Percentiles rank a stretch among this genome's conserved stretches.
Conservation (phyloP, 2,329 filamentous ascomycete species). For the Colletotrichum tropicicola region DNA sequence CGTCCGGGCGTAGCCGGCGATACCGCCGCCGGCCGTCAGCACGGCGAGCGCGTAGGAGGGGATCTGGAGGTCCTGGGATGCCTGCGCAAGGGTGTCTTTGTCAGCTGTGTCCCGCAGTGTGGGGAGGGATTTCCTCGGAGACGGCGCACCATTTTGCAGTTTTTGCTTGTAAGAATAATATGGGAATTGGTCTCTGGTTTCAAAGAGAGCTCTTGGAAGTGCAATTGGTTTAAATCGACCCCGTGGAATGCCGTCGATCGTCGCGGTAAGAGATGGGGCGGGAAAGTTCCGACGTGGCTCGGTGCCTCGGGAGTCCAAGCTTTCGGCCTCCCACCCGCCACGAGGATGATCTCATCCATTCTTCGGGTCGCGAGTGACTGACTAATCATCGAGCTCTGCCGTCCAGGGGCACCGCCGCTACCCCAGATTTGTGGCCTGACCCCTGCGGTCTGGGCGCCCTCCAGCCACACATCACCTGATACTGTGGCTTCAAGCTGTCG, state of each 20-base stretch:
- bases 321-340: constrained; percentile 14
- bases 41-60: constrained; percentile 82
- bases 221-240: not conserved
- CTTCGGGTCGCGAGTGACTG: not conserved
- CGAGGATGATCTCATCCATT: constrained; percentile 30
- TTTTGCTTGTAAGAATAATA: not conserved
- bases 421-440: constrained; percentile 26
- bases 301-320: constrained; percentile 25
- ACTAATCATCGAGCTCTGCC: constrained; percentile 17
- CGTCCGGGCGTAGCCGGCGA: constrained; percentile 85
- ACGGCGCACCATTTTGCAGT: constrained; percentile 14
- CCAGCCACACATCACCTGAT: constrained; percentile 29
- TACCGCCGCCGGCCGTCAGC: constrained; percentile 87
- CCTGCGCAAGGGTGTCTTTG: constrained; percentile 31
- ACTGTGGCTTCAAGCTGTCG: constrained; percentile 42
- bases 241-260: not conserved
- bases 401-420: not conserved
- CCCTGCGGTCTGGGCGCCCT: not conserved
- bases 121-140: not conserved
- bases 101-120: not conserved
- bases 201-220: not conserved
- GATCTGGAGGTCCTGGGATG: constrained; percentile 52
- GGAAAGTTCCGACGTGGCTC: constrained; percentile 4
- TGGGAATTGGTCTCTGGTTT: not conserved
- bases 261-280: constrained; percentile 3